Evolutionary conservation across 2,329 filamentous ascomycete species (phyloP).

Genomic region (Cercospora janseana): DNA sequence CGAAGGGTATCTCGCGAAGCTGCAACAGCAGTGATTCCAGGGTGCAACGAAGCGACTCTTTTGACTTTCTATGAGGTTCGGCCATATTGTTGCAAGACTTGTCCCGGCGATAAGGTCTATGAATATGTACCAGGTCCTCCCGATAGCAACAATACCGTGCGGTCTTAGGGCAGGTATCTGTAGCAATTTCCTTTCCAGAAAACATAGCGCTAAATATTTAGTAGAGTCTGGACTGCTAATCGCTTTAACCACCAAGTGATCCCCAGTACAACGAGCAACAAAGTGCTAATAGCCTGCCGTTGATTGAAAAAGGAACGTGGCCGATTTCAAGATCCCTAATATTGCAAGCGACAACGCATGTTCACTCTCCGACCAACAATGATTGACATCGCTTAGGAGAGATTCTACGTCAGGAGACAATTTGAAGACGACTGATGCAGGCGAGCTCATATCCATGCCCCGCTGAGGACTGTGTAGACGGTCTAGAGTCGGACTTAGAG

Average conservation of each 20-base stretch:
- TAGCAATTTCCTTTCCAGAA: background rate
- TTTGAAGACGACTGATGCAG: background rate
- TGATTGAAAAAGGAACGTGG: background rate
- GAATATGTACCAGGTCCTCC: background rate
- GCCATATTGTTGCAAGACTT: background rate
- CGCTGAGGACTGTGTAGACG: background rate
- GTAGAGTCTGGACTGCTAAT: background rate
- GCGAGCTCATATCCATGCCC: background rate
- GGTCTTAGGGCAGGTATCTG: background rate
- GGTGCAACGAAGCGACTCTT: background rate
- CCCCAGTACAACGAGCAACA: background rate
- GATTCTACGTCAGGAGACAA: background rate
- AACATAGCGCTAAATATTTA: background rate
- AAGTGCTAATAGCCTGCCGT: background rate
- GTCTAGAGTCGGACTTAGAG: background rate
- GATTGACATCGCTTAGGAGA: background rate
- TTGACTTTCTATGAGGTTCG: background rate
- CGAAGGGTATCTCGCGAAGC: background rate
- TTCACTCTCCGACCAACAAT: background rate
- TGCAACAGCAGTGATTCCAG: background rate
- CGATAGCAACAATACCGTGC: background rate
- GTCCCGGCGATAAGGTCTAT: background rate
- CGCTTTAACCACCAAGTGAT: background rate
- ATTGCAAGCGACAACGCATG: background rate
- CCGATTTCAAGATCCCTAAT: background rate